Evolutionary conservation across 1,284 basidiomycete genomes (phyloP).

Genomic region (Pseudozyma hubeiensis): DNA sequence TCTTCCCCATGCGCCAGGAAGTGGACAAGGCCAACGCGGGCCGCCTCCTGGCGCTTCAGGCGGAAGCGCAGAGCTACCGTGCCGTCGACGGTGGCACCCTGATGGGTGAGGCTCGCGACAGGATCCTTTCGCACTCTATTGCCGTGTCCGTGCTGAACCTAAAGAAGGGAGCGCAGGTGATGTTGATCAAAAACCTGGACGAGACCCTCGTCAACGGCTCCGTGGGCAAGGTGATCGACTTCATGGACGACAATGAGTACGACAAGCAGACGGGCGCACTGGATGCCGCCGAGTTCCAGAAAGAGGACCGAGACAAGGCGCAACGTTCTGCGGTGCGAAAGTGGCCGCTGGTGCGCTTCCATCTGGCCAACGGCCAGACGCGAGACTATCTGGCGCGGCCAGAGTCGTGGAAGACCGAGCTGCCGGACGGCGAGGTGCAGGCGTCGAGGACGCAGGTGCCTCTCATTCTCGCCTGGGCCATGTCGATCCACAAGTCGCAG

Average conservation of each 20-base stretch:
- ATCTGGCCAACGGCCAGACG: conserved; percentile 47
- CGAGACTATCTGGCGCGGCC: conserved; percentile 58
- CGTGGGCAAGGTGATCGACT: conserved; percentile 75
- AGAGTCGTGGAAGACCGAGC: conserved; percentile 69
- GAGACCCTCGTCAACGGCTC: conserved; percentile 84
- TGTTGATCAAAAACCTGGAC: conserved; percentile 83
- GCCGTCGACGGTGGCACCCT: conserved; percentile 56
- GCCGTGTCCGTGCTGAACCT: conserved; percentile 72
- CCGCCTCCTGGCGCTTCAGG: conserved; percentile 72
- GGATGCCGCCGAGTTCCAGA: conserved; percentile 39
- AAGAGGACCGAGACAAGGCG: conserved; percentile 58
- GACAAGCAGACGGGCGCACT: conserved; percentile 60
- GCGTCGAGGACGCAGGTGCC: conserved; percentile 63
- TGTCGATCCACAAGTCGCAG: conserved; percentile 69
- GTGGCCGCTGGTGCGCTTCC: conserved; percentile 65
- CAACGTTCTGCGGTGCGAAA: conserved; percentile 33
- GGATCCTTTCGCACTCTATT: conserved; percentile 57
- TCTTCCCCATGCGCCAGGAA: conserved; percentile 84
- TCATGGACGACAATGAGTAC: conserved; percentile 52
- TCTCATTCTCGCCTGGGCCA: conserved; percentile 67
- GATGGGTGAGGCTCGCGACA: conserved; percentile 38
- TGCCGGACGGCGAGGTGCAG: conserved; percentile 68
- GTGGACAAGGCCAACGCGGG: conserved; percentile 79
- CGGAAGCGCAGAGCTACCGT: conserved; percentile 48
- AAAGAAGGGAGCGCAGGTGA: conserved; percentile 76